Evolutionary conservation across 1,284 basidiomycete species (phyloP).

Genomic region (Naganishia sp.): DNA sequence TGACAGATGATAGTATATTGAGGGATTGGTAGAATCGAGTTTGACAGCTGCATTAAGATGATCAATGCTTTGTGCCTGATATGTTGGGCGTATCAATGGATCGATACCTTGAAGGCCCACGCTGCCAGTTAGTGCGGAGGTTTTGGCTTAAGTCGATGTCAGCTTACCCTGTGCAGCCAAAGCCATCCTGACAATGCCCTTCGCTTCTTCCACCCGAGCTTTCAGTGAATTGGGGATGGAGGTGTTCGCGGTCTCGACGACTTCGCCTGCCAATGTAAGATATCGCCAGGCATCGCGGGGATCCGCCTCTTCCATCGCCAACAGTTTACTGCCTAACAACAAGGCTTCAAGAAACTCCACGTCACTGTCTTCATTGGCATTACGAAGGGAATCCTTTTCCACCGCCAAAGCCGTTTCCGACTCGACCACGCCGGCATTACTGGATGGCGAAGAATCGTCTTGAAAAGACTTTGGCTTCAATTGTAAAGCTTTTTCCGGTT

Average conservation of each 20-base stretch:
- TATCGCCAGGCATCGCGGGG: constrained; percentile 52
- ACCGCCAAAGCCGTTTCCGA: constrained; percentile 29
- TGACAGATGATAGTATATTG: constrained; percentile 74
- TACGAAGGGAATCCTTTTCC: constrained; percentile 44
- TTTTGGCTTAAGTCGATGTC: constrained; percentile 53
- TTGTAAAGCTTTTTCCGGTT: constrained; percentile 52
- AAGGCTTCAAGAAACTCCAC: constrained; percentile 73
- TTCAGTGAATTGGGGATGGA: constrained; percentile 1
- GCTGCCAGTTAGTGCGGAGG: neutral
- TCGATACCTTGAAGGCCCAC: constrained; percentile 62
- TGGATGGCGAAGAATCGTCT: constrained; percentile 40
- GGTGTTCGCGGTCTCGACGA: constrained; percentile 15
- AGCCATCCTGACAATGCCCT: constrained; percentile 52
- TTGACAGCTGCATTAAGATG: constrained; percentile 63
- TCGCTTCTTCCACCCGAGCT: constrained; percentile 48
- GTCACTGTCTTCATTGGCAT: constrained; percentile 58
- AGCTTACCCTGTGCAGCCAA: constrained; percentile 46
- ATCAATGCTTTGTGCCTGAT: constrained; percentile 63
- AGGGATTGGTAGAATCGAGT: constrained; percentile 62
- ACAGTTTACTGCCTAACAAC: constrained; percentile 71
- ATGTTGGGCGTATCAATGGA: constrained; percentile 62
- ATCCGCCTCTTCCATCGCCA: constrained; percentile 58
- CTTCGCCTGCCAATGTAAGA: constrained; percentile 47
- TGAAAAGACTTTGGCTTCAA: constrained; percentile 43
- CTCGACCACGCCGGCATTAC: constrained; percentile 32